These are phyloP conservation scores for Talaromyces pinophilus DNA, from an alignment of 2,329 filamentous ascomycete genomes.

Conservation along the genomic window DNA sequence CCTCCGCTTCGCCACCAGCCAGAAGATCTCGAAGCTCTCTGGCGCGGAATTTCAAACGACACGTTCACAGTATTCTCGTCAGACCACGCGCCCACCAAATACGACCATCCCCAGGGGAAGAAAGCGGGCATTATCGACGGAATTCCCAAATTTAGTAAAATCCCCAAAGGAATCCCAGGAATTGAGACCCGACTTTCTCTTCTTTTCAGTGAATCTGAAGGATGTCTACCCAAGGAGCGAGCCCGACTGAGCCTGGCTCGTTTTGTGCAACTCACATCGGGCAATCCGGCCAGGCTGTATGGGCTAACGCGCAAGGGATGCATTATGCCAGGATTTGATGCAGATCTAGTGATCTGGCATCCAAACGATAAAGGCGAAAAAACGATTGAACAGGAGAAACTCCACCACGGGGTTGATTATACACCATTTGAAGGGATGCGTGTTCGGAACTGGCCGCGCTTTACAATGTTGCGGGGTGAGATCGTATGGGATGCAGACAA, in stretches of 20 bases:
- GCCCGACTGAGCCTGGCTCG: slow-evolving; percentile 20
- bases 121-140: slow-evolving; percentile 19
- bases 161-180: not conserved
- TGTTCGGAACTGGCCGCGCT: slow-evolving; percentile 63
- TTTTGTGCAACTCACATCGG: slow-evolving; percentile 22
- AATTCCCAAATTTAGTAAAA: not conserved
- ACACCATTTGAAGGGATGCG: slow-evolving; percentile 61
- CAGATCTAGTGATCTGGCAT: slow-evolving; percentile 62
- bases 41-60: slow-evolving; percentile 54
- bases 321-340: slow-evolving; percentile 55
- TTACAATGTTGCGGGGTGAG: slow-evolving; percentile 60
- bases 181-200: not conserved
- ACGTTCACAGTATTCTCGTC: slow-evolving; percentile 58
- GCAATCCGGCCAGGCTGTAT: slow-evolving; percentile 51
- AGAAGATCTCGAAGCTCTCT: slow-evolving; percentile 55
- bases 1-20: slow-evolving; percentile 53
- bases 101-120: slow-evolving; percentile 23
- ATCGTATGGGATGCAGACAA: slow-evolving; percentile 57
- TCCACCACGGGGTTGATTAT: slow-evolving; percentile 65
- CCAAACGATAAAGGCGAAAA: slow-evolving; percentile 33
- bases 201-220: not conserved
- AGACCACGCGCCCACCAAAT: slow-evolving; percentile 47
- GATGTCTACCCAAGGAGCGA: slow-evolving; percentile 31
- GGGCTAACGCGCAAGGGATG: slow-evolving; percentile 56
- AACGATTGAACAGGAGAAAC: slow-evolving; percentile 47